Conservation (phyloP, 1,284 basidiomycete genomes). For the Trametes polyzona region DNA sequence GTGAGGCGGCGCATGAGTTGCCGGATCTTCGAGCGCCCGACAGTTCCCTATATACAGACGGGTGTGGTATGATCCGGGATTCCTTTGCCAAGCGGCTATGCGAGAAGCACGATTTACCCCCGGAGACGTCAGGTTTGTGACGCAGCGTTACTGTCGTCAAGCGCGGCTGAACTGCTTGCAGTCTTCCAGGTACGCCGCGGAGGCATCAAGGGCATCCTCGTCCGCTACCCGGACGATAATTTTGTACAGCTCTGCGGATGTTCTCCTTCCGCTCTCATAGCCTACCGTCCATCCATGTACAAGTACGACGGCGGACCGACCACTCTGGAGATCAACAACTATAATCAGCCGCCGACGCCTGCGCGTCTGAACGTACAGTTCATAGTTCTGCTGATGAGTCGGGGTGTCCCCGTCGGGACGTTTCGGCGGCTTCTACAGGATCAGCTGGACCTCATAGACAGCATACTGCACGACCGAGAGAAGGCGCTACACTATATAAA, state of each 20-base stretch:
- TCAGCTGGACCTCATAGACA: slow-evolving; percentile 25
- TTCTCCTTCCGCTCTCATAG: not conserved
- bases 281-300: slow-evolving; percentile 28
- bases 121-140: slow-evolving; percentile 22
- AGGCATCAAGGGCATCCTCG: slow-evolving; percentile 28
- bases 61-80: slow-evolving; percentile 30
- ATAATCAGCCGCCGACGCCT: slow-evolving; percentile 14
- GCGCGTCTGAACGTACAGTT: slow-evolving; percentile 26
- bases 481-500: slow-evolving; percentile 23
- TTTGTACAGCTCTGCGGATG: slow-evolving; percentile 18
- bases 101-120: slow-evolving; percentile 11
- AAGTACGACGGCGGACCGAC: slow-evolving; percentile 30
- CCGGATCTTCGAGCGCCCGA: slow-evolving; percentile 22
- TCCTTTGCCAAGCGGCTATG: slow-evolving; percentile 25
- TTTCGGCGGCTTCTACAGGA: slow-evolving; percentile 24
- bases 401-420: slow-evolving; percentile 13
- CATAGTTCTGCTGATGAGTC: slow-evolving; percentile 21
- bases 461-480: slow-evolving; percentile 25
- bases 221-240: slow-evolving; percentile 24
- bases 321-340: slow-evolving; percentile 24
- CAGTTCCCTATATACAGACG: slow-evolving; percentile 28
- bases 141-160: not conserved
- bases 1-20: slow-evolving; percentile 14
- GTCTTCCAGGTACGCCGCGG: slow-evolving; percentile 30
- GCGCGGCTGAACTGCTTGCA: not conserved